Evolutionary conservation across 805 yeast genomes (phyloP), one percentile per base, ranked within the genome.

Genomic region (Wickerhamomyces ciferrii): DNA sequence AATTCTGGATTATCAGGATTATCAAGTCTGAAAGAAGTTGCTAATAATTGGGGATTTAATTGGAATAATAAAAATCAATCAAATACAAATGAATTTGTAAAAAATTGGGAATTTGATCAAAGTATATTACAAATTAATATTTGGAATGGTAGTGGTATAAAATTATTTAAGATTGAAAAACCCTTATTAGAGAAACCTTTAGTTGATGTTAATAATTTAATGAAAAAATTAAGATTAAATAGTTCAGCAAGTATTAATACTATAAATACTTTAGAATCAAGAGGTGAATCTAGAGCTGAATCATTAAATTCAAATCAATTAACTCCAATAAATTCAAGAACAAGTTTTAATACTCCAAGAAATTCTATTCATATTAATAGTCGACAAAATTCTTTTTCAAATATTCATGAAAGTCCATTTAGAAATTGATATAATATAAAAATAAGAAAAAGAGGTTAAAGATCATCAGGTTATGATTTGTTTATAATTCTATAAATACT

Each of bases 91-190:
- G 34, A n/a, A 36, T 48, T 29, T 31, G 39, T 50, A 39, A 38
- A 46, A 27, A 56, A 54, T 24, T 46, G 47, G 37, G 50, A 40
- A 45, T 35, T 57, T 2, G 67, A 64, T 21, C 50, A 59, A 2
- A 62, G 69, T 3, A 39, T 68, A 4, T 53, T 69, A 11, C 60
- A 65, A 43, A 60, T 68, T 3, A 79, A 80, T 48, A 69, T 75
- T 14, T 83, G 86, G 86, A 66, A 68, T 18, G 67, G 68, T 10
- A 78, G 86, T 3, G 52, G 64, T 17, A 64, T 83, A 17, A 69
- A 59, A 51, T 67, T 83, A 41, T 83, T 84, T 61, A 69, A 67
- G 36, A 67, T 81, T 10, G 69, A 65, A 49, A 68, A 63, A 41
- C 61, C 63, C 5, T 64, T 60, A n/a, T 64, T 63, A 29, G 69